Conservation (phyloP, 2,329 filamentous ascomycete species). For the Lachnellula suecica region DNA sequence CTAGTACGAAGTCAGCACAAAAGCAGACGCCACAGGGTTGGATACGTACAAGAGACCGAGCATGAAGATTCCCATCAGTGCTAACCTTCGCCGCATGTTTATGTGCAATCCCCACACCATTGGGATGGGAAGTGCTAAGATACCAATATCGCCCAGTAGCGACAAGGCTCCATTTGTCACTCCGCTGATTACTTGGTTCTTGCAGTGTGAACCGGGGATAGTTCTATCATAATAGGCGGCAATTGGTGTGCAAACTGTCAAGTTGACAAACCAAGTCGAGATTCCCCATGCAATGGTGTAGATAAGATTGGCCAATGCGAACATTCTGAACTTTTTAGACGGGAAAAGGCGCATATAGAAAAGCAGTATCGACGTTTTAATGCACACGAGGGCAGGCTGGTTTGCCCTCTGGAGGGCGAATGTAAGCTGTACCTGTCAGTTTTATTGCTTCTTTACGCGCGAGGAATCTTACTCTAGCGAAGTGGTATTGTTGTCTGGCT, state of each 20-base stretch:
- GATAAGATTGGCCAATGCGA: constrained; percentile 14
- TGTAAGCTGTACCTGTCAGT: neutral
- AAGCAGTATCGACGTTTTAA: constrained; percentile 24
- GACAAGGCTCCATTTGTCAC: constrained; percentile 17
- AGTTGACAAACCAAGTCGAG: constrained; percentile 17
- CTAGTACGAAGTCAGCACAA: neutral
- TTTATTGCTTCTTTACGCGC: too few relatives aligned
- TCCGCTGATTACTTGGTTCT: constrained; percentile 16
- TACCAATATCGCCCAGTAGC: constrained; percentile 14
- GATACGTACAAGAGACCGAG: constrained; percentile 15
- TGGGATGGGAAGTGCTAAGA: constrained; percentile 13
- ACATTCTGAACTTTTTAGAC: constrained; percentile 13
- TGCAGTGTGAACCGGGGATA: constrained; percentile 13
- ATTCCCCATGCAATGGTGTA: constrained; percentile 22
- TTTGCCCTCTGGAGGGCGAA: constrained; percentile 8
- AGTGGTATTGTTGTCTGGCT: neutral
- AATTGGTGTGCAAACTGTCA: constrained; percentile 19
- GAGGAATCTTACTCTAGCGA: neutral
- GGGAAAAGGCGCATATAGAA: constrained; percentile 24
- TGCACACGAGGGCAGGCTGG: constrained; percentile 7
- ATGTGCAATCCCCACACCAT: constrained; percentile 16
- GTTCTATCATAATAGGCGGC: constrained; percentile 22
- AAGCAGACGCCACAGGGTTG: constrained; percentile 7
- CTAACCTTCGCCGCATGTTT: constrained; percentile 10
- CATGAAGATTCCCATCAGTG: constrained; percentile 15